Base-by-base conservation (phyloP, 129 eudicot genomes). In the Lactuca saligna region DNA sequence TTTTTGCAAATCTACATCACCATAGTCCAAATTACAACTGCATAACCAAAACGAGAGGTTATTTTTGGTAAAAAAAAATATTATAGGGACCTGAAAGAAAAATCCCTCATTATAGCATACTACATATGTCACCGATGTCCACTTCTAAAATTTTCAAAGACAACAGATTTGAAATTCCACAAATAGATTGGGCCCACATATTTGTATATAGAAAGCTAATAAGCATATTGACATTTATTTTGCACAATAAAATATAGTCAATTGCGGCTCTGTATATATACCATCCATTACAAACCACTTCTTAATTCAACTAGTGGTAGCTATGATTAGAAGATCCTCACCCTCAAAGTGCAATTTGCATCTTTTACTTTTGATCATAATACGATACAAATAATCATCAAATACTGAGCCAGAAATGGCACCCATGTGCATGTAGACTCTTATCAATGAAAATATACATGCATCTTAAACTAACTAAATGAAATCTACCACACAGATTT, bases 201-300 rank as follows among this genome's bases (percentile, higher is more conserved):
- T 15, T 38, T 58, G 4, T 29, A 56, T 35, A 37, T 12, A 57
- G 50, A 63, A 61, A 33, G 16, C 53, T 29, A 68, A 61, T 7
- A 37, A 17, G 54, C 53, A 62, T 53, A 58, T 69, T 25, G 61
- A 66, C 57, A 78, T 51, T 39, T 57, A 29, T 56, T 79, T 15
- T 33, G 58, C 33, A n/a, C 71, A 72, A 50, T 68, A 20, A 58
- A 68, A 54, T 74, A 63, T 66, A 53, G 81, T 79, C 81, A 73
- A 83, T 75, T 81, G 78, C 78, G 80, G 84, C 81, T 80, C 63
- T 63, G 35, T 64, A 70, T 70, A 63, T 66, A 44, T 79, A 71
- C 79, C 86, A 79, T 71, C 74, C 74, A 61, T 77, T 77, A 56
- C 34, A 38, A 55, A 77, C 69, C 78, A 82, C 72, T 73, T 73